Evolutionary conservation across 163 green algal species (phyloP), one percentile per base, ranked within the genome.

Genomic region (Scenedesmus sp.): DNA sequence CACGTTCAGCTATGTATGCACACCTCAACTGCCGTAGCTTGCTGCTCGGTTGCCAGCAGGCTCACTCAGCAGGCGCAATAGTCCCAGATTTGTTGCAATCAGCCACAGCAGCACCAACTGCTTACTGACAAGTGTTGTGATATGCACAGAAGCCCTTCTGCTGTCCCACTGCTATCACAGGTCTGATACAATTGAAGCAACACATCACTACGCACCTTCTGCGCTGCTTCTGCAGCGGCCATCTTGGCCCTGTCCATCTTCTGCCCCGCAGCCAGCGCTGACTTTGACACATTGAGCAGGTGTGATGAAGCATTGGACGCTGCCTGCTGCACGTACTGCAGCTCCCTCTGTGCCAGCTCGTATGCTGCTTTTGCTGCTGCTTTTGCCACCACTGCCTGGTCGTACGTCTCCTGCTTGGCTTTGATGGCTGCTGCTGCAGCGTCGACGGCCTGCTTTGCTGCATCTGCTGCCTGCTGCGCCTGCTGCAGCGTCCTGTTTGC

Each of bases 281-380:
- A 34, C 9, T 64, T 64, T 34, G 87, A 91, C 57, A 79, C 76
- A 23, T 86, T 87, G 13, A 91, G 16, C 0, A 91, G 59, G 2
- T 56, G 4, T 7, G 74, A 54, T n/a, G 87, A 91, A 12, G 87
- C 87, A 56, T 87, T 86, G 9, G 74, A 60, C 55, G 76, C 87
- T 10, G 87, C 87, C 46, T 86, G 70, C 56, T 91, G 87, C n/a
- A 91, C 76, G 9, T 56, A 4, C 46, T 55, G n/a, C 26, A 91
- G 57, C 74, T 91, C 87, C 5, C 64, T 20, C 46, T 91, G 87
- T 62, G 87, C 74, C 6, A 54, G 2, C 6, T 91, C 74, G 82
- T 91, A 91, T 5, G 87, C 87, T 55, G 87, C 74, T n/a, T 79
- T 86, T 34, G 87, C 87, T 79, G 87, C 87, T 64, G 74, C 76